phyloP scores from a whole-genome alignment of 2,329 filamentous ascomycete genomes.

The Anisogramma anomala region DNA sequence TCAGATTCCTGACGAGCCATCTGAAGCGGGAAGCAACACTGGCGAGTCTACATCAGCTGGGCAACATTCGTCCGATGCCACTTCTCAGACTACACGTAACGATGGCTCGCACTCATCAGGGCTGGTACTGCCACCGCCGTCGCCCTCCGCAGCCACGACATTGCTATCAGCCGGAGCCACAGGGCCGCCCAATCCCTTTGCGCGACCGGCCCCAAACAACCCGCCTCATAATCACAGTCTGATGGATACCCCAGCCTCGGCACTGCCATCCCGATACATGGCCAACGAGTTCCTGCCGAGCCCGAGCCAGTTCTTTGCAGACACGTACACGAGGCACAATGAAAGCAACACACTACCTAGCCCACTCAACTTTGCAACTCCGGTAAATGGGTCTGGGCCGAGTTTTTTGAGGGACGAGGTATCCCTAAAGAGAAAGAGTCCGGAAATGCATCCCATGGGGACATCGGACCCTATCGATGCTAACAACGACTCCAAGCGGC shows the following conservation, averaged over 20 bases:
- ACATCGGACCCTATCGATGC: constrained; percentile 31
- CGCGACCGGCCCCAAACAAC: constrained; percentile 67
- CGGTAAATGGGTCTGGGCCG: constrained; percentile 50
- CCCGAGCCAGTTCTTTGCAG: constrained; percentile 83
- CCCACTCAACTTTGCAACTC: constrained; percentile 86
- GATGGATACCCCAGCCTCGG: constrained; percentile 75
- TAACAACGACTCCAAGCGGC: constrained; percentile 38
- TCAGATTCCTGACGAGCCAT: constrained; percentile 86
- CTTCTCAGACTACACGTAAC: constrained; percentile 41
- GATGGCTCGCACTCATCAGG: constrained; percentile 50
- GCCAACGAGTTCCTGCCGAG: constrained; percentile 79
- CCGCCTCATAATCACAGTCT: constrained; percentile 39
- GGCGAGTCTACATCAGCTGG: constrained; percentile 56
- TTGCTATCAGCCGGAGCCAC: constrained; percentile 82
- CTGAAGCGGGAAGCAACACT: constrained; percentile 56
- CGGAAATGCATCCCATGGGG: constrained; percentile 34
- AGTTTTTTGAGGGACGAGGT: constrained; percentile 50
- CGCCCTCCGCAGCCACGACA: constrained; percentile 66
- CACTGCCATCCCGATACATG: constrained; percentile 83
- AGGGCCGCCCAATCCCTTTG: constrained; percentile 91
- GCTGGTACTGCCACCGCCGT: constrained; percentile 83
- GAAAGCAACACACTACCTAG: constrained; percentile 84
- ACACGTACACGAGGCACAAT: constrained; percentile 65
- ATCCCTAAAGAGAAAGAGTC: constrained; percentile 44
- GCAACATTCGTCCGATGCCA: constrained; percentile 42